Evolutionary conservation across 352 stramenopile genomes (phyloP).

Genomic region (Globisporangium emineosum): DNA sequence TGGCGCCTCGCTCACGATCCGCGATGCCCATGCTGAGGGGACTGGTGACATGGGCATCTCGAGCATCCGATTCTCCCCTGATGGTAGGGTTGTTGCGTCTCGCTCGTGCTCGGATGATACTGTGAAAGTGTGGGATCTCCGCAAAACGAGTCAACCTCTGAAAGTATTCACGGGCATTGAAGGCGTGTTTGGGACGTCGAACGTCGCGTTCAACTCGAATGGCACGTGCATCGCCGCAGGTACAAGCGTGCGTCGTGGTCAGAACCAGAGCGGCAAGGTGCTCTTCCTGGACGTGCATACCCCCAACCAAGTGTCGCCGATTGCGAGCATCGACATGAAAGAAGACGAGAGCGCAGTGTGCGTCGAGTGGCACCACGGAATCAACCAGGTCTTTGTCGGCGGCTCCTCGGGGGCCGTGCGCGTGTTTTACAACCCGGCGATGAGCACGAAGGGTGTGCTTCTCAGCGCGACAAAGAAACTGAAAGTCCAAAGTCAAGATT

Average conservation of each 20-base stretch:
- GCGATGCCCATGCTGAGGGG: slow-evolving; percentile 68
- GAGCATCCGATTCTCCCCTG: slow-evolving; percentile 69
- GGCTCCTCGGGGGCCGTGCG: slow-evolving; percentile 59
- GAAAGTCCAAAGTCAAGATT: slow-evolving; percentile 53
- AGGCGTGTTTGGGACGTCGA: slow-evolving; percentile 72
- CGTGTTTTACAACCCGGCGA: slow-evolving; percentile 65
- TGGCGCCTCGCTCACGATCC: slow-evolving; percentile 54
- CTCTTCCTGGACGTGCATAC: slow-evolving; percentile 80
- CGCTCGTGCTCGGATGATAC: slow-evolving; percentile 74
- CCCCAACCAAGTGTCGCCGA: slow-evolving; percentile 38
- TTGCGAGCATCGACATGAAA: slow-evolving; percentile 68
- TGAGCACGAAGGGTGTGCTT: slow-evolving; percentile 78
- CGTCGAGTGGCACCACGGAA: slow-evolving; percentile 80
- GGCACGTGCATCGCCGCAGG: slow-evolving; percentile 68
- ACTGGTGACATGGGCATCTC: slow-evolving; percentile 70
- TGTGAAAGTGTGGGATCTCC: slow-evolving; percentile 83
- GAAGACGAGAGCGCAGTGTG: slow-evolving; percentile 79
- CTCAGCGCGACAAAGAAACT: slow-evolving; percentile 80
- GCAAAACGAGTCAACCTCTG: slow-evolving; percentile 50
- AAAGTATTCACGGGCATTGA: slow-evolving; percentile 64
- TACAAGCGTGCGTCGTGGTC: slow-evolving; percentile 70
- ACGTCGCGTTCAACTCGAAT: slow-evolving; percentile 74
- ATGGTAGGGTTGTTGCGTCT: slow-evolving; percentile 57
- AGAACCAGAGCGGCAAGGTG: slow-evolving; percentile 46
- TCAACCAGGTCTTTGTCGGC: slow-evolving; percentile 83